Conservation (phyloP, 129 eudicot genomes). For the Helianthus annuus region HanXRQr2.0-SUNRISE NC_035449.2:45407217-45407716, state of each 20-base stretch:
- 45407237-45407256: too few species aligned
- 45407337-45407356: background rate
- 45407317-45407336: too few species aligned
- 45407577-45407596: constrained; percentile 81
- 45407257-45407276: too few species aligned
- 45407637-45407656: constrained; percentile 12
- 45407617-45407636: background rate
- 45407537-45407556: constrained; percentile 79
- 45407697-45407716: background rate
- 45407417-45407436: constrained; percentile 65
- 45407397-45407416: constrained; percentile 69
- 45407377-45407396: constrained; percentile 76
- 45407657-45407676: constrained; percentile 11
- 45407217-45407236: too few species aligned
- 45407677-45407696: constrained; percentile 15
- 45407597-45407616: background rate
- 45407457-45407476: constrained; percentile 16
- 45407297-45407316: too few species aligned
- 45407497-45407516: constrained; percentile 74
- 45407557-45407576: constrained; percentile 54
- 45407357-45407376: constrained; percentile 93
- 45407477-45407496: constrained; percentile 64
- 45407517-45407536: constrained; percentile 74
- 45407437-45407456: constrained; percentile 18
- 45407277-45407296: too few species aligned